Evolutionary conservation across 345 rosid species (phyloP).

Genomic region (Rhizophora apiculata): DNA sequence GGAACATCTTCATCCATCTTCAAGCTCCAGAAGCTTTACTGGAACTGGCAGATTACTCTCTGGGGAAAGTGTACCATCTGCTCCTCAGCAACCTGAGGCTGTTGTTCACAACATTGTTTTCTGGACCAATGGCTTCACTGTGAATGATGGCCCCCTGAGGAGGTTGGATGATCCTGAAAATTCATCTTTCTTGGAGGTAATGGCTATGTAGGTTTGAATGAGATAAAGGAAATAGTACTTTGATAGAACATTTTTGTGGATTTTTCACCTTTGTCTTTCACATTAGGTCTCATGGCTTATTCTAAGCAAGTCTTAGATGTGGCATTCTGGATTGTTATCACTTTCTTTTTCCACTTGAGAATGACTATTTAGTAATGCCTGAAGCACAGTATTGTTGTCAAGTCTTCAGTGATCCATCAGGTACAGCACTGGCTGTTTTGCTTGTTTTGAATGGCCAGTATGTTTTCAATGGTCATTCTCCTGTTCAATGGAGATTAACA

Average conservation of each 20-base stretch:
- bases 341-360: background rate
- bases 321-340: background rate
- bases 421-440: too few species aligned
- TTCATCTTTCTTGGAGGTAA: conserved; percentile 87
- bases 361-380: too few species aligned
- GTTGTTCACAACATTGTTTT: conserved; percentile 72
- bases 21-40: conserved; percentile 78
- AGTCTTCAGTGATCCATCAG: too few species aligned
- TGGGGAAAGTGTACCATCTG: conserved; percentile 69
- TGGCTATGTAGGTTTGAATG: background rate
- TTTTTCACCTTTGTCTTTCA: background rate
- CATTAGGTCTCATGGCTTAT: background rate
- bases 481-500: too few species aligned
- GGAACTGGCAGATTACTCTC: conserved; percentile 86
- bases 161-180: conserved; percentile 93
- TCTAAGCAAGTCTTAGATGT: background rate
- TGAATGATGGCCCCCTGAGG: conserved; percentile 84
- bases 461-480: too few species aligned
- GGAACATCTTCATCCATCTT: conserved; percentile 54
- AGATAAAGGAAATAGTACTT: background rate
- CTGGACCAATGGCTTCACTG: conserved; percentile 91
- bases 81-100: conserved; percentile 77
- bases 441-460: too few species aligned
- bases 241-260: background rate
- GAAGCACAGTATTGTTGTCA: too few species aligned